A percentile compares a stretch with the other conserved stretches of the same genome.
Evolutionary conservation across 495 filamentous ascomycete genomes (phyloP).

Genomic region (Rostrohypoxylon terebratum): DNA sequence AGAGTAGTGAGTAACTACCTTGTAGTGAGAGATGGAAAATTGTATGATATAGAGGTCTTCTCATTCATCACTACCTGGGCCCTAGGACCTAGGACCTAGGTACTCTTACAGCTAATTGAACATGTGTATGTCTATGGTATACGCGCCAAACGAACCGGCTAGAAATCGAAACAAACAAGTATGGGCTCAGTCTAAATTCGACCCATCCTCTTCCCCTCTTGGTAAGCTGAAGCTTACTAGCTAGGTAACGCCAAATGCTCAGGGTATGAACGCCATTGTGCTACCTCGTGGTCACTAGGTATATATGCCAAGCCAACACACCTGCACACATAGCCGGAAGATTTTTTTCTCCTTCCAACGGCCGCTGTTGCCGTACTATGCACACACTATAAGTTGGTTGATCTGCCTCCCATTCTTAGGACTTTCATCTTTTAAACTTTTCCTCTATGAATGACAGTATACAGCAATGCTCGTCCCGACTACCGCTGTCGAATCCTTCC

Average conservation of each 20-base stretch:
- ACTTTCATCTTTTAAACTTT: too few relatives aligned
- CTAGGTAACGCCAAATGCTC: not conserved
- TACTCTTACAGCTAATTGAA: conserved; percentile 5
- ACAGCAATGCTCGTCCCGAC: not conserved
- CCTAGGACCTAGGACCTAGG: too few relatives aligned
- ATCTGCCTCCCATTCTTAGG: not conserved
- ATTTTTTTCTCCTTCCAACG: not conserved
- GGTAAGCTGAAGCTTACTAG: conserved; percentile 1
- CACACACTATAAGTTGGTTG: not conserved
- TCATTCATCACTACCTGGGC: not conserved
- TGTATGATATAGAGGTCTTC: not conserved
- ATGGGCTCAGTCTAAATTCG: not conserved
- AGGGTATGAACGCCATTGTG: too few relatives aligned
- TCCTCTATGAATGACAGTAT: not conserved
- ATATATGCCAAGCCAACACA: not conserved
- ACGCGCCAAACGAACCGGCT: not conserved
- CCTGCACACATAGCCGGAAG: not conserved
- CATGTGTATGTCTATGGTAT: not conserved
- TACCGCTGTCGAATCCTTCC: not conserved
- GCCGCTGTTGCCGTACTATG: not conserved
- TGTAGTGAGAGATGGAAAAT: not conserved
- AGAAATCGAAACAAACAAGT: not conserved
- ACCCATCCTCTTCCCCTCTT: not conserved
- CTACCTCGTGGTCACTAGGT: not conserved
- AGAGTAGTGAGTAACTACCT: not conserved